Evolutionary conservation across 1,284 basidiomycete genomes (phyloP), one percentile per base, ranked within the genome.

Genomic region (Porphyrellus sp.): DNA sequence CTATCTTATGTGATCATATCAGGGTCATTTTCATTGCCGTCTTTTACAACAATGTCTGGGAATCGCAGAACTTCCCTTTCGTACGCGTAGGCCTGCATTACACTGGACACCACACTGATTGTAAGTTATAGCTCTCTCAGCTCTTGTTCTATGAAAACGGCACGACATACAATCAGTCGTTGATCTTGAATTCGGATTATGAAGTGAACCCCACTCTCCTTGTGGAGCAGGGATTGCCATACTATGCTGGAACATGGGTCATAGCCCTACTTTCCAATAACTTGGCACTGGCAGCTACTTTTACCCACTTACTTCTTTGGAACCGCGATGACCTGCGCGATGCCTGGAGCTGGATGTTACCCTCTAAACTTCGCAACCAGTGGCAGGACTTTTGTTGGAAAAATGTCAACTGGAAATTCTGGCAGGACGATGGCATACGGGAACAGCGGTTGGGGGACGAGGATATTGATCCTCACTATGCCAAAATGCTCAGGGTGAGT

Each of bases 241-340:
- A 56, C 51, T 69, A 70, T 35, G 59, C 69, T 0, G 54, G 63
- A 15, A 75, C 72, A 1, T 78, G 73, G 74, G 71, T 80, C 3
- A 63, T 76, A 0, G 59, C 70, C 13, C 59, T 73, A 9, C 44
- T 71, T n/a, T 4, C 56, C 4, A 52, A 27, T 0, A 71, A 69
- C 27, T 33, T 71, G 46, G 73, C 63, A 7, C 65, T 80, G 53
- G 76, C 67, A 18, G 77, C 77, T 1, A 80, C 79, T 0, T 70
- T 82, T 48, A 76, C 74, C 0, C 80, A 82, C 55, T 64, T 81
- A 4, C 64, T 78, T 8, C 70, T 82, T 8, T 81, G 79, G 79
- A 79, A 79, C 49, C 64, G 63, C 43, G 59, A 74, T 24, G 79
- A 81, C 46, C 55, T 81, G 35, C 54, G 60, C 0, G 53, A 55